phyloP scores from a whole-genome alignment of 495 filamentous ascomycete species.

The Podospora pseudopauciseta region DNA sequence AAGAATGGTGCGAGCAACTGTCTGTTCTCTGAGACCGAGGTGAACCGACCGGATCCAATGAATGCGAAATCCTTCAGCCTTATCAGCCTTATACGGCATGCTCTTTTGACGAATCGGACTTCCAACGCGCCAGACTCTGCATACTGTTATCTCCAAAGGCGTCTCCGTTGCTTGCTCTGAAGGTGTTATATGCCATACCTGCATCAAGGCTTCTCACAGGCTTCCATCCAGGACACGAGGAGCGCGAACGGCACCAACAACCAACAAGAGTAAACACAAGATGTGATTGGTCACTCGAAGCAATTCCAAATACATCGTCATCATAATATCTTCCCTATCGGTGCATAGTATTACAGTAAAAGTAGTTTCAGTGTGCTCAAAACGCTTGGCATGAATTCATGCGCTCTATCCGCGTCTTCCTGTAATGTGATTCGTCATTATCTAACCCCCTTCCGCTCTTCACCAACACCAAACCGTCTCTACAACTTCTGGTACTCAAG shows the following conservation, averaged over 20 bases:
- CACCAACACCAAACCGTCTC: constrained; percentile 12
- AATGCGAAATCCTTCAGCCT: neutral
- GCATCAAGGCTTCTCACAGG: neutral
- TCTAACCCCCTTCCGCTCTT: neutral
- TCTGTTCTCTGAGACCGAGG: neutral
- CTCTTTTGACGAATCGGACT: neutral
- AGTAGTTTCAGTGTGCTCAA: neutral
- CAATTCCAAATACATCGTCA: neutral
- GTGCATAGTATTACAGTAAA: neutral
- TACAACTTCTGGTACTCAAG: constrained; percentile 97
- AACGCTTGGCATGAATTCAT: neutral
- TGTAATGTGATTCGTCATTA: neutral
- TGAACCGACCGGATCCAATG: too few relatives aligned
- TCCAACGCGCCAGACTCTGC: neutral
- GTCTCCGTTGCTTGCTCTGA: too few relatives aligned
- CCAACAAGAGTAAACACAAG: neutral
- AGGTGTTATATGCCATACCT: neutral
- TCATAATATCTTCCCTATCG: neutral
- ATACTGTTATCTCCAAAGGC: too few relatives aligned
- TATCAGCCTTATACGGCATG: neutral
- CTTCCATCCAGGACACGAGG: too few relatives aligned
- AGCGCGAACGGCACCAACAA: neutral
- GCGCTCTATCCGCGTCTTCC: neutral
- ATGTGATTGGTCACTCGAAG: too few relatives aligned
- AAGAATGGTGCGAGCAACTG: neutral